Percentiles rank a stretch among this genome's conserved stretches.
These are phyloP conservation scores for Acer yangbiense DNA, from an alignment of 345 rosid species.

Conservation along the genomic window DNA sequence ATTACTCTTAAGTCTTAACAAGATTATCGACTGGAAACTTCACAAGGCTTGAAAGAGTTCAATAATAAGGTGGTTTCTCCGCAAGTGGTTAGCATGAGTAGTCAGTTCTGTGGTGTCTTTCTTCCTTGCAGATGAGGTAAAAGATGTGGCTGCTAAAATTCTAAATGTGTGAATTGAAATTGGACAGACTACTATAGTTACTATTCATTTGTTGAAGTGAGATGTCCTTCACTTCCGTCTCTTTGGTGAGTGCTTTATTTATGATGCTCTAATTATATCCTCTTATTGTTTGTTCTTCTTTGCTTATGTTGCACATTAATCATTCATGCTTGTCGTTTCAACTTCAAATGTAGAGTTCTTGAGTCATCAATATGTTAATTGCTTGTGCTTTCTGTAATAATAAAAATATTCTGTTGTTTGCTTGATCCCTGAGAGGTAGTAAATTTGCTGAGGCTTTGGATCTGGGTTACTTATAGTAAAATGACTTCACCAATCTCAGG, in stretches of 20 bases:
- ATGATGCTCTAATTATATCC: not conserved
- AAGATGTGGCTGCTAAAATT: not conserved
- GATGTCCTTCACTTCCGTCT: not conserved
- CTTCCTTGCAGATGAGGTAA: not conserved
- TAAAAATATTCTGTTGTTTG: too few relatives aligned
- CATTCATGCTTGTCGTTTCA: not conserved
- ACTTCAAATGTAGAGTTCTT: not conserved
- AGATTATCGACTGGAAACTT: constrained; percentile 2
- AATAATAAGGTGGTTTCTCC: not conserved
- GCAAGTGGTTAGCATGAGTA: not conserved
- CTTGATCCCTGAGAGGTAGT: not conserved
- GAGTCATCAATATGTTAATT: not conserved
- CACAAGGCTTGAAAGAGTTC: constrained; percentile 6
- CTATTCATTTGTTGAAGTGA: not conserved
- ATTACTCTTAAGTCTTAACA: constrained; percentile 14
- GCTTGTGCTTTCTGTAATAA: not conserved
- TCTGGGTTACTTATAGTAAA: not conserved
- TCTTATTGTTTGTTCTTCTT: not conserved
- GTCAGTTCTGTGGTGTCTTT: not conserved
- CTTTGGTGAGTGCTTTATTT: not conserved
- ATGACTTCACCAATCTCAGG: not conserved
- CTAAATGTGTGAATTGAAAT: not conserved
- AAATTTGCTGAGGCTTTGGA: not conserved
- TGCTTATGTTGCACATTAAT: not conserved
- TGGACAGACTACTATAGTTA: not conserved